Evolutionary conservation across 225 moss, liverwort and hornwort species (phyloP).

Genomic region (Antitrichia curtipendula): DNA sequence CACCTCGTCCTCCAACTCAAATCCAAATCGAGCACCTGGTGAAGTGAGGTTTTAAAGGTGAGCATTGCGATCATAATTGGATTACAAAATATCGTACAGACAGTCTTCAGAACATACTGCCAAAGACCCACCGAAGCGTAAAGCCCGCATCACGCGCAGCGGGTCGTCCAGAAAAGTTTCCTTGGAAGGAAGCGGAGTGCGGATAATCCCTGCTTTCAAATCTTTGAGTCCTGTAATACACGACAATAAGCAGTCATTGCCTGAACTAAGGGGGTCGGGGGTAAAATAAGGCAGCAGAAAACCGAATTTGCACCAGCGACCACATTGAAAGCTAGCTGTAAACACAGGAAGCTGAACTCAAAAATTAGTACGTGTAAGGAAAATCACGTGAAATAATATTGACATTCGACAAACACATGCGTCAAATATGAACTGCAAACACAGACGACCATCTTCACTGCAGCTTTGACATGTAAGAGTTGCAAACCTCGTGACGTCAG

Average conservation of each 20-base stretch:
- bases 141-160: constrained; percentile 63
- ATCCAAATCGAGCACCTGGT: constrained; percentile 73
- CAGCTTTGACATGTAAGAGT: not conserved
- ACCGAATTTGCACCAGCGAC: not conserved
- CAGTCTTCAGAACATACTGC: not conserved
- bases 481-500: constrained; percentile 49
- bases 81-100: not conserved
- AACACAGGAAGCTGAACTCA: not conserved
- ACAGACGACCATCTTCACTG: not conserved
- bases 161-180: constrained; percentile 85
- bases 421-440: not conserved
- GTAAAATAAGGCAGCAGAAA: not conserved
- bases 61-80: not conserved
- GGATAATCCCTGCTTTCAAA: constrained; percentile 53
- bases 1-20: constrained; percentile 55
- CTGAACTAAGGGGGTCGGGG: not conserved
- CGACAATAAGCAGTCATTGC: not conserved
- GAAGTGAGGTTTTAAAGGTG: not conserved
- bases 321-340: not conserved
- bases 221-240: constrained; percentile 37
- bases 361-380: not conserved
- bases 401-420: not conserved
- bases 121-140: constrained; percentile 56
- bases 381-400: not conserved
- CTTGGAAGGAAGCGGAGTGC: constrained; percentile 63